Evolutionary conservation across 1,284 basidiomycete genomes (phyloP).

Genomic region (Abortiporus biennis): DNA sequence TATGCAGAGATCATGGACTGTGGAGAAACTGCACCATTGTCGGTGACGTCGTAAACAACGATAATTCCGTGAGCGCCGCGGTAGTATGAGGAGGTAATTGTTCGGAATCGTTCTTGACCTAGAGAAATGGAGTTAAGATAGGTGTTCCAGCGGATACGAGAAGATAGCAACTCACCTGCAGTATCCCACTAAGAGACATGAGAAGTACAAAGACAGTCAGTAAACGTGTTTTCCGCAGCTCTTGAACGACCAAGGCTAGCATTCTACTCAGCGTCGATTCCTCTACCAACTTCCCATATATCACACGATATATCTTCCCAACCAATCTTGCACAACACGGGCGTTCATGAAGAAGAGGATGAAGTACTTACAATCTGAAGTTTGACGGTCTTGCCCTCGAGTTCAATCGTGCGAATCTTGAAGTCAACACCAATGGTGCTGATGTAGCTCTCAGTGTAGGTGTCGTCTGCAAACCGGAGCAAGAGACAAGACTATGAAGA

Average conservation of each 20-base stretch:
- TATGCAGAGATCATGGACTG: not conserved
- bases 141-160: slow-evolving; percentile 2
- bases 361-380: slow-evolving; percentile 88
- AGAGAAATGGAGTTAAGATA: slow-evolving; percentile 5
- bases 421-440: slow-evolving; percentile 99
- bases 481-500: slow-evolving; percentile 85
- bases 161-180: slow-evolving; percentile 49
- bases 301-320: too few species aligned
- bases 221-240: too few species aligned
- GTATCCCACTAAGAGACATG: slow-evolving; percentile 79
- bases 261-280: too few species aligned
- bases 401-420: slow-evolving; percentile 99
- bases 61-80: slow-evolving; percentile 96
- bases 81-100: slow-evolving; percentile 98
- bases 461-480: slow-evolving; percentile 98
- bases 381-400: slow-evolving; percentile 99
- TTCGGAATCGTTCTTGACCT: slow-evolving; percentile 96
- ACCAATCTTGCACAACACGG: not conserved
- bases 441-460: slow-evolving; percentile 99
- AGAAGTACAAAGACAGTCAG: too few species aligned
- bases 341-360: not conserved
- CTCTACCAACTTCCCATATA: too few species aligned
- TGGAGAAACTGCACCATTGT: slow-evolving; percentile 70
- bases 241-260: too few species aligned
- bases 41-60: slow-evolving; percentile 99